phyloP scores from a whole-genome alignment of 1,284 basidiomycete species.

The Psilocybe mexicana region DNA sequence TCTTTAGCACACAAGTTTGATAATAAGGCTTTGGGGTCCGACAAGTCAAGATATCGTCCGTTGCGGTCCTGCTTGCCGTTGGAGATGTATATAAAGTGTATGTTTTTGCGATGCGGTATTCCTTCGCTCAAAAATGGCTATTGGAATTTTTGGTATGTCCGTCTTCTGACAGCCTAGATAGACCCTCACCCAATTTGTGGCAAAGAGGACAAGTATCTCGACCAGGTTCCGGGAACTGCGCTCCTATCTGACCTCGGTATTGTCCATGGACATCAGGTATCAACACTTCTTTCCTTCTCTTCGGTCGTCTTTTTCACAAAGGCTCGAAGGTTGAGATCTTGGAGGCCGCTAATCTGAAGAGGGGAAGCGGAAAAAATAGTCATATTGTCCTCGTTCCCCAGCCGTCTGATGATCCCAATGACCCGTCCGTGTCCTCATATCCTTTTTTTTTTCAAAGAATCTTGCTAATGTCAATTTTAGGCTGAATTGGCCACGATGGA shows the following conservation, averaged over 20 bases:
- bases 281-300: background rate
- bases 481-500: slow-evolving; percentile 47
- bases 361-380: slow-evolving; percentile 39
- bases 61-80: slow-evolving; percentile 1
- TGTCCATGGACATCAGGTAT: slow-evolving; percentile 37
- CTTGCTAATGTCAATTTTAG: slow-evolving; percentile 20
- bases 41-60: background rate
- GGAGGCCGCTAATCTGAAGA: slow-evolving; percentile 36
- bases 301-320: background rate
- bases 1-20: background rate
- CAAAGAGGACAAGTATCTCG: slow-evolving; percentile 36
- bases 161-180: background rate
- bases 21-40: background rate
- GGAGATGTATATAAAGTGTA: background rate
- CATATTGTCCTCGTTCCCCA: slow-evolving; percentile 47
- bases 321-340: slow-evolving; percentile 30
- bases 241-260: slow-evolving; percentile 40
- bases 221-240: slow-evolving; percentile 43
- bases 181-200: background rate
- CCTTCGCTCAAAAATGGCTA: slow-evolving; percentile 29
- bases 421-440: slow-evolving; percentile 33
- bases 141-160: slow-evolving; percentile 40
- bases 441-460: background rate
- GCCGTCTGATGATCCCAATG: slow-evolving; percentile 45
- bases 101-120: background rate